A percentile compares a stretch with the other conserved stretches of the same genome.
These are phyloP conservation scores for Aspergillus ustus DNA, from an alignment of 2,329 filamentous ascomycete genomes.

Conservation along the genomic window DNA sequence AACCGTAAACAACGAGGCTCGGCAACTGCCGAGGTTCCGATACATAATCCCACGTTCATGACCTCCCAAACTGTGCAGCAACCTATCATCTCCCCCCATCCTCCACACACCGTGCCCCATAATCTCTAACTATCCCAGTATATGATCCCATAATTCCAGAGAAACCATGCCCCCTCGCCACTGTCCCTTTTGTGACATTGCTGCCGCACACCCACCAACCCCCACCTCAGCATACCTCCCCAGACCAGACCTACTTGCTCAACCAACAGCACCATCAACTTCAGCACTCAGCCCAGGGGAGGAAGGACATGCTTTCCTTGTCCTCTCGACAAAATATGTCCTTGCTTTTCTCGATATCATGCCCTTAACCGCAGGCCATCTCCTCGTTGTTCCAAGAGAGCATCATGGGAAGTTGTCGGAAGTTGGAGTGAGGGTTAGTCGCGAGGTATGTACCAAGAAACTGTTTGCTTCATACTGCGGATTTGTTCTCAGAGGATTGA, in stretches of 20 bases:
- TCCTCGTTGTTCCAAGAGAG: constrained; percentile 76
- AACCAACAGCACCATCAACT: constrained; percentile 29
- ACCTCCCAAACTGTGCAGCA: not conserved
- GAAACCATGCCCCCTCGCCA: not conserved
- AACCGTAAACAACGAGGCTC: not conserved
- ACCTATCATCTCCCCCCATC: too few species aligned
- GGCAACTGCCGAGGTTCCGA: constrained; percentile 4
- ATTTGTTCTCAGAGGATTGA: not conserved
- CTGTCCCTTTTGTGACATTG: constrained; percentile 65
- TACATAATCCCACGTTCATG: not conserved
- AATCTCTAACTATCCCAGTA: not conserved
- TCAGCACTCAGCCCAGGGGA: constrained; percentile 18
- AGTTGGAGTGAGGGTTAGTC: constrained; percentile 65
- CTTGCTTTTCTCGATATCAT: constrained; percentile 93
- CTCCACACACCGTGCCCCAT: not conserved
- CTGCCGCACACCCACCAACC: constrained; percentile 53
- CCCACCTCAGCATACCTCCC: constrained; percentile 29
- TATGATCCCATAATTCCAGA: not conserved
- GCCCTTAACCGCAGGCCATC: constrained; percentile 80
- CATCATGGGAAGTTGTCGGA: constrained; percentile 81
- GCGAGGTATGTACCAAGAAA: constrained; percentile 63
- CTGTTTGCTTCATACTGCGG: not conserved
- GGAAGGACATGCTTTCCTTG: constrained; percentile 53
- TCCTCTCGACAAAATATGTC: constrained; percentile 77
- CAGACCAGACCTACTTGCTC: constrained; percentile 11